Base-by-base conservation (phyloP, 83 land plant species). In the Picea abies region DNA sequence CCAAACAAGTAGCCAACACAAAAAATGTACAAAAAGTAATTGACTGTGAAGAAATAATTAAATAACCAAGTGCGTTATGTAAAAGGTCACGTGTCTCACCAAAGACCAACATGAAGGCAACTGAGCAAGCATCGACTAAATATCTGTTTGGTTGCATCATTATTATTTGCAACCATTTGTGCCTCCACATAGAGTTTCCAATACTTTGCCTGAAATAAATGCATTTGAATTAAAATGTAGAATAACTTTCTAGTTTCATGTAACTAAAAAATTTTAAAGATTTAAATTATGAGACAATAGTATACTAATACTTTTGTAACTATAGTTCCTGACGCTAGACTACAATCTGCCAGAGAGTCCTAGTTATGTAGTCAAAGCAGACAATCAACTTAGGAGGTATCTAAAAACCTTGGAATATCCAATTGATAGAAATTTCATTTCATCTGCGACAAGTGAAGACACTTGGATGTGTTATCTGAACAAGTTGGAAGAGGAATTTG, bases 131-230 rank as follows among this genome's bases (percentile, higher is more conserved):
- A 98, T 3, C 99, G 92, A 64, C 99, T 98, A 81, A 98, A 98
- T 58, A 98, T 93, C 65, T 91, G 96, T 82, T 89, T 96, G 58
- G 92, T 90, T 44, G 96, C 99, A 85, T 96, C 99, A 80, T 96
- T 97, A 91, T 96, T 96, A 80, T 93, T 92, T 60, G 90, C 91
- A 64, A 86, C 87, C 91, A 98, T 94, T 60, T 94, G 86, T 19
- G 99, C 97, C 88, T 98, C 99, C 80, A 93, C 97, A 86, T 93
- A 98, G 71, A 87, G 88, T 87, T 91, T 96, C 99, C 99, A 98
- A 72, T 79, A 98, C 80, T 91, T 96, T 62, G 95, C 99, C 99
- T 97, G 85, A 69, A 63, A 44, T 19, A 64, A 44, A 72, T 25
- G 32, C 17, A 70, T 26, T 68, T 16, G 58, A 6, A 22, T 79